phyloP scores from a whole-genome alignment of 2,329 filamentous ascomycete species.

The Hirsutella thompsonii region DNA sequence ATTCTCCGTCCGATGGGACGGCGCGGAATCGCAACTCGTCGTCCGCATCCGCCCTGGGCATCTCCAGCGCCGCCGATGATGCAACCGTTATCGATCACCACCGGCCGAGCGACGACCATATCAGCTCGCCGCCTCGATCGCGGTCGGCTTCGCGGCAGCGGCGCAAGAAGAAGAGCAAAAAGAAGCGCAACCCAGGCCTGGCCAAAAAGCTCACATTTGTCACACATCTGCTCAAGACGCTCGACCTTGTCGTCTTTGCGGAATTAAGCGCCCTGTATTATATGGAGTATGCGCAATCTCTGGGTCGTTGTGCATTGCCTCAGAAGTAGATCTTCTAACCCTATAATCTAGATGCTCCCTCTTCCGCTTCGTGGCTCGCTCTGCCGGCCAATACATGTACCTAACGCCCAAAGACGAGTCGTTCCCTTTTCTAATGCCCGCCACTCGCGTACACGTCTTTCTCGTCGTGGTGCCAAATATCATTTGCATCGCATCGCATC shows the following conservation, averaged over 20 bases:
- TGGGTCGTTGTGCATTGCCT: neutral
- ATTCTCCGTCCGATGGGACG: slow-evolving; percentile 11
- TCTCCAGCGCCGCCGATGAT: neutral
- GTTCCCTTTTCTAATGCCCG: slow-evolving; percentile 41
- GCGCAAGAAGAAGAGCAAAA: slow-evolving; percentile 22
- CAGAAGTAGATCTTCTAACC: neutral
- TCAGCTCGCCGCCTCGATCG: slow-evolving; percentile 7
- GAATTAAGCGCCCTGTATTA: slow-evolving; percentile 56
- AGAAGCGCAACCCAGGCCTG: slow-evolving; percentile 27
- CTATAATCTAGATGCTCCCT: slow-evolving; percentile 44
- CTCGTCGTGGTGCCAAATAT: slow-evolving; percentile 45
- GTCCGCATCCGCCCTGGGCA: neutral
- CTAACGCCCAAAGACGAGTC: slow-evolving; percentile 49
- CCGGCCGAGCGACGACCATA: slow-evolving; percentile 1
- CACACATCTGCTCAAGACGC: slow-evolving; percentile 43
- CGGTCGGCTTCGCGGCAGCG: slow-evolving; percentile 17
- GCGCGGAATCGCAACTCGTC: slow-evolving; percentile 1
- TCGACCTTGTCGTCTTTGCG: slow-evolving; percentile 51
- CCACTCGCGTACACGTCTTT: slow-evolving; percentile 41
- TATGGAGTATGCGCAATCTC: slow-evolving; percentile 43
- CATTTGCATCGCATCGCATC: slow-evolving; percentile 47
- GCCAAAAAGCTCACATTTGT: slow-evolving; percentile 48
- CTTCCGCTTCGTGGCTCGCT: slow-evolving; percentile 46
- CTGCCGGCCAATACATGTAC: slow-evolving; percentile 47
- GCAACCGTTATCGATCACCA: neutral